phyloP scores from a whole-genome alignment of 352 stramenopile species.

The Phytophthora pinifolia region DNA sequence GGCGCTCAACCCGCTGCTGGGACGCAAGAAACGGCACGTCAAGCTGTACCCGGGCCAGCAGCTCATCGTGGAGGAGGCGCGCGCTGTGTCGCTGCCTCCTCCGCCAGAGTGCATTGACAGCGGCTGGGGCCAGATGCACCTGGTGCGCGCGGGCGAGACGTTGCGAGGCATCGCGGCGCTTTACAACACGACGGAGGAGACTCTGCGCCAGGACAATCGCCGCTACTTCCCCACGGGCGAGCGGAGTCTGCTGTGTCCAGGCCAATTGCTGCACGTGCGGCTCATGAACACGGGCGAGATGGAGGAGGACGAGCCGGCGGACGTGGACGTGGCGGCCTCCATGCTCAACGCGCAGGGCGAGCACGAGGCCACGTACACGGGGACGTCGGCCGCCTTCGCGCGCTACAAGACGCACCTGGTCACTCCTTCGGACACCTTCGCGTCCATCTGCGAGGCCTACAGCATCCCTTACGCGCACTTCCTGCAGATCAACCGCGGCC shows the following conservation, averaged over 20 bases:
- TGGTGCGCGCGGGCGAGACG: constrained; percentile 70
- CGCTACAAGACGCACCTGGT: constrained; percentile 77
- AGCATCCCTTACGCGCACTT: constrained; percentile 67
- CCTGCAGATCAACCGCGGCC: constrained; percentile 76
- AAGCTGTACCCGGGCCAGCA: constrained; percentile 77
- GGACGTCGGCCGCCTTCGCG: constrained; percentile 48
- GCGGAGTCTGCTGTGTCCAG: constrained; percentile 60
- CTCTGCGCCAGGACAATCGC: constrained; percentile 82
- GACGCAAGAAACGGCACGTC: constrained; percentile 40
- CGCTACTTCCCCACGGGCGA: constrained; percentile 78
- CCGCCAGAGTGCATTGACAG: constrained; percentile 80
- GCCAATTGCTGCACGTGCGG: constrained; percentile 77
- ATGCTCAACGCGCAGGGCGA: constrained; percentile 13
- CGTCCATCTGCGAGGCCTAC: constrained; percentile 69
- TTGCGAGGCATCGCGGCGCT: constrained; percentile 63
- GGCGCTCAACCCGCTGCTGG: constrained; percentile 72
- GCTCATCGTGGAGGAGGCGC: constrained; percentile 71
- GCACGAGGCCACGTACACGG: constrained; percentile 29
- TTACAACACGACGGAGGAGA: constrained; percentile 83
- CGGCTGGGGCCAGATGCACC: constrained; percentile 85
- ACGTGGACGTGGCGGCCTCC: constrained; percentile 14
- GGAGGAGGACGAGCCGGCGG: constrained; percentile 34
- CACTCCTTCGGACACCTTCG: constrained; percentile 57
- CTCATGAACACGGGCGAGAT: constrained; percentile 78
- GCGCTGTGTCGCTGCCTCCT: constrained; percentile 66